Percentiles rank a stretch among this genome's conserved stretches.
These are phyloP conservation scores for Linnemannia zychae DNA, from an alignment of 192 early-diverging fungal genomes.

Conservation along the genomic window DNA sequence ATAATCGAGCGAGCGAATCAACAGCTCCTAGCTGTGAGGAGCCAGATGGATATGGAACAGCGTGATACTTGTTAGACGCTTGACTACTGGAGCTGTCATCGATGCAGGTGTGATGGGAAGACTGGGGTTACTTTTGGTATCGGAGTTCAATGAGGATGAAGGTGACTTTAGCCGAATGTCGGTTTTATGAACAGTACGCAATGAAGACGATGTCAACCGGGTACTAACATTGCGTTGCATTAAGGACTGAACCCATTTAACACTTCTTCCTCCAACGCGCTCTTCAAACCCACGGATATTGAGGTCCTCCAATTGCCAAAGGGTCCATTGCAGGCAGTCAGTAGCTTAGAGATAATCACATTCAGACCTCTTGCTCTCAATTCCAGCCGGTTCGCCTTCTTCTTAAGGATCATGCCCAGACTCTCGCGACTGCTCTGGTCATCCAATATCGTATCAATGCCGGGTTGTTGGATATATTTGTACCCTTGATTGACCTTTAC, in stretches of 20 bases:
- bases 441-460: background rate
- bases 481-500: background rate
- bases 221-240: background rate
- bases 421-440: background rate
- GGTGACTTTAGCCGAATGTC: background rate
- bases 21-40: background rate
- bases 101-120: background rate
- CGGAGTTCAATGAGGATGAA: background rate
- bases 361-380: background rate
- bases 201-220: background rate
- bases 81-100: background rate
- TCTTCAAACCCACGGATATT: background rate
- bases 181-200: too few species aligned
- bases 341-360: background rate
- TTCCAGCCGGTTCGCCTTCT: background rate
- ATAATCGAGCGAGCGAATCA: background rate
- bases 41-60: background rate
- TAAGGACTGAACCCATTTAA: background rate
- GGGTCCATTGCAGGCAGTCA: background rate
- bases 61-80: background rate
- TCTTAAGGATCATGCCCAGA: background rate
- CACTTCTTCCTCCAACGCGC: background rate
- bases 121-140: background rate
- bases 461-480: background rate
- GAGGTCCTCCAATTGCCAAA: background rate